Conservation (phyloP, 352 stramenopile species). For the Phytophthora hybrid region DNA sequence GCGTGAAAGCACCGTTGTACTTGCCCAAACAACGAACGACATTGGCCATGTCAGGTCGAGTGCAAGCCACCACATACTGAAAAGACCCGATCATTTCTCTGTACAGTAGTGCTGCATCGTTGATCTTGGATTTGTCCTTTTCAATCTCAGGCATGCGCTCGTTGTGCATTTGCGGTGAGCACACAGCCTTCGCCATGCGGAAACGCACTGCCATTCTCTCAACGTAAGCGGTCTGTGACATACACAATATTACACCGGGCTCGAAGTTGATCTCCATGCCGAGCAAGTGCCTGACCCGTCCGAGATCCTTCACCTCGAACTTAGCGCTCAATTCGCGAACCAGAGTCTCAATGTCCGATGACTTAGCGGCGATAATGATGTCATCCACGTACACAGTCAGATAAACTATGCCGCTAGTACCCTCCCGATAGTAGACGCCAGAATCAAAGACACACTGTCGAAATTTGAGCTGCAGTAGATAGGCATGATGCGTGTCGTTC, state of each 20-base stretch:
- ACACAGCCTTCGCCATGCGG: neutral
- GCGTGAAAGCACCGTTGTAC: conserved; percentile 8
- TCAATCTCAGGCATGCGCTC: conserved; percentile 1
- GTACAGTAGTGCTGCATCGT: neutral
- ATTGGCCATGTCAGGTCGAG: conserved; percentile 12
- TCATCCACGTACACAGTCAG: conserved; percentile 20
- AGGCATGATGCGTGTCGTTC: conserved; percentile 6
- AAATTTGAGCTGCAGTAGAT: conserved; percentile 2
- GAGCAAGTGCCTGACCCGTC: neutral
- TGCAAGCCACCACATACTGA: conserved; percentile 6
- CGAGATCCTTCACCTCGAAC: conserved; percentile 3
- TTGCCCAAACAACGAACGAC: neutral
- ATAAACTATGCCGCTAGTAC: neutral
- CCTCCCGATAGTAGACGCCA: conserved; percentile 2
- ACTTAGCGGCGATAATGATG: neutral
- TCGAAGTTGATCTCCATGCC: conserved; percentile 8
- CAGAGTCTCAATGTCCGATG: conserved; percentile 3
- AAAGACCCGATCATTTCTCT: conserved; percentile 5
- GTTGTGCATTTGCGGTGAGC: conserved; percentile 8
- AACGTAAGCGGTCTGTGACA: conserved; percentile 3
- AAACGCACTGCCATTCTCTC: neutral
- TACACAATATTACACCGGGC: conserved; percentile 3
- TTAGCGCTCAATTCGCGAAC: conserved; percentile 7
- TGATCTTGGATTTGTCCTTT: neutral
- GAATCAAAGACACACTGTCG: conserved; percentile 11